Evolutionary conservation across 208 protist genomes (phyloP).

Genomic region (Crithidia sp.): DNA sequence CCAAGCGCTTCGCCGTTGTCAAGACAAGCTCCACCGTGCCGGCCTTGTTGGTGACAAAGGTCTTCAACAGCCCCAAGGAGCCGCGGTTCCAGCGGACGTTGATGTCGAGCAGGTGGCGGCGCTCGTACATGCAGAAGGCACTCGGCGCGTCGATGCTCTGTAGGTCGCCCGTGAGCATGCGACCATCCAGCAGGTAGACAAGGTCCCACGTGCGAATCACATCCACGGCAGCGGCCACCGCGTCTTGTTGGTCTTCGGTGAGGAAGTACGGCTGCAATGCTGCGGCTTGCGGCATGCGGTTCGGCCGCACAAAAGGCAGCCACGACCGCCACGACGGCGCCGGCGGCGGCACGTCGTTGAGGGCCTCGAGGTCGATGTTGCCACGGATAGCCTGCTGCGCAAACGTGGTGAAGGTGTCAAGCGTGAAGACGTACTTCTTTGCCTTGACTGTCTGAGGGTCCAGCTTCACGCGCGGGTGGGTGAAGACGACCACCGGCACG

Average conservation of each 20-base stretch:
- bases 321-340: conserved; percentile 19
- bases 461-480: conserved; percentile 65
- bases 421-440: conserved; percentile 79
- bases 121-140: conserved; percentile 59
- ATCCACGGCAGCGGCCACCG: conserved; percentile 57
- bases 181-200: conserved; percentile 76
- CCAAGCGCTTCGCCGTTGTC: conserved; percentile 63
- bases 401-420: conserved; percentile 64
- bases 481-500: conserved; percentile 89
- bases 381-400: conserved; percentile 44
- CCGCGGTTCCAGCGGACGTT: conserved; percentile 72
- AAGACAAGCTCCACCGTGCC: conserved; percentile 65
- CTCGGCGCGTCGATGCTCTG: conserved; percentile 53
- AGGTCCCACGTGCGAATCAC: conserved; percentile 88
- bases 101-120: conserved; percentile 75
- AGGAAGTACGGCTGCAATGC: conserved; percentile 27
- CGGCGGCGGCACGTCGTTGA: conserved; percentile 23
- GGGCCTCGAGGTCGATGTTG: conserved; percentile 41
- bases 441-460: conserved; percentile 71
- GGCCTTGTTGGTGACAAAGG: conserved; percentile 53
- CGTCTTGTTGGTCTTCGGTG: conserved; percentile 34
- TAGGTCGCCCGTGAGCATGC: conserved; percentile 74
- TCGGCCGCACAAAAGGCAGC: conserved; percentile 2
- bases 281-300: background rate
- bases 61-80: conserved; percentile 45